Evolutionary conservation across 805 yeast species (phyloP), one percentile per base, ranked within the genome.

Genomic region (Blastobotrys chiropterorum): DNA sequence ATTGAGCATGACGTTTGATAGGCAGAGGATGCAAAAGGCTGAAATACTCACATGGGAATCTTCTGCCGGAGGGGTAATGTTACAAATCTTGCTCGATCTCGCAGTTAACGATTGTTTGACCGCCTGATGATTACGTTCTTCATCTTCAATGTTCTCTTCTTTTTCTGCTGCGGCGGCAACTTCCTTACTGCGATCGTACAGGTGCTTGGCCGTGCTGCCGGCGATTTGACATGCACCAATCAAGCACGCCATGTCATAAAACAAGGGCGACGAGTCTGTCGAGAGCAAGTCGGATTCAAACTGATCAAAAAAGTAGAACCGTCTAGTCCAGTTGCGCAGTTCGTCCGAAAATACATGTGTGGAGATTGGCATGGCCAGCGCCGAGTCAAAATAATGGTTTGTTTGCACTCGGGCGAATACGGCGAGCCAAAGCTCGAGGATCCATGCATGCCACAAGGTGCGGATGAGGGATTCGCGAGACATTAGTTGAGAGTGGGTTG

Each of bases 371-470:
- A 47, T n/a, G 20, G 34, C 22, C 20, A 47, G 17, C 17, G 39
- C 30, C 7, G 45, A 40, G 38, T 47, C 43, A 19, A 47, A 47
- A 7, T 30, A 30, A 26, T 26, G 34, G 34, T 11, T 26, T 26
- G 34, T 26, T 26, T 26, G 34, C 34, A 26, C 34, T 26, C 34
- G 34, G 34, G 34, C 34, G 11, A 26, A 26, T 5, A 26, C 34
- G 22, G 26, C 17, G 13, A 43, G 46, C 46, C 17, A 17, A 14
- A 47, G 34, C 8, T 39, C 21, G 20, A 13, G 21, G 14, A n/a
- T 41, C 50, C 50, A 47, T 17, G 26, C 43, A 15, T 19, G 26
- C 50, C 50, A 47, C 15, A 47, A 11, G 3, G 50, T 47, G 14
- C 50, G 20, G 13, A 47, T 26, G n/a, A 47, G 44, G 16, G 45